Evolutionary conservation across 495 filamentous ascomycete species (phyloP).

Genomic region (Neurospora tetrasperma): DNA sequence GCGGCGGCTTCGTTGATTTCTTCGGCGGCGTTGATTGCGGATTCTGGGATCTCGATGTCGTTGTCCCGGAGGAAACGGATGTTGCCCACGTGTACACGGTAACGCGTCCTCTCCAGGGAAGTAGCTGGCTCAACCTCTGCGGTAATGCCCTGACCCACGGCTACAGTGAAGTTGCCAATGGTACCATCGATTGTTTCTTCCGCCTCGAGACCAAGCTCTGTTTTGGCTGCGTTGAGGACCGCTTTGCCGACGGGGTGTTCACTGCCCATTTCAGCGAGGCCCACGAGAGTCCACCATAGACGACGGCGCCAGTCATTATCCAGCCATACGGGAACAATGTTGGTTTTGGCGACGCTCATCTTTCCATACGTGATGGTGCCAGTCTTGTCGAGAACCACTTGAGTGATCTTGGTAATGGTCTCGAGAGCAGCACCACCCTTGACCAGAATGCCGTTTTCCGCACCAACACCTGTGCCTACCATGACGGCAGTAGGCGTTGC

Average conservation of each 20-base stretch:
- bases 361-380: constrained; percentile 89
- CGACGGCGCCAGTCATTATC: constrained; percentile 54
- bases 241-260: constrained; percentile 93
- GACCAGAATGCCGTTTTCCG: constrained; percentile 93
- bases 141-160: constrained; percentile 76
- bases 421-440: constrained; percentile 94
- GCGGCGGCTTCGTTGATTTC: constrained; percentile 40
- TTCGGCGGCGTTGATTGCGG: constrained; percentile 45
- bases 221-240: constrained; percentile 61
- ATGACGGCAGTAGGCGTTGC: constrained; percentile 96
- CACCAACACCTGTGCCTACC: constrained; percentile 94
- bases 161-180: constrained; percentile 72
- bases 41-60: constrained; percentile 53
- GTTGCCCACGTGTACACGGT: constrained; percentile 77
- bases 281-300: constrained; percentile 91
- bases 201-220: constrained; percentile 56
- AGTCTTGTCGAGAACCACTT: constrained; percentile 98
- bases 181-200: constrained; percentile 73
- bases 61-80: constrained; percentile 61
- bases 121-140: constrained; percentile 70
- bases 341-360: constrained; percentile 75
- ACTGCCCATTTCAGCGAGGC: constrained; percentile 83
- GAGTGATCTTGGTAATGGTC: constrained; percentile 80
- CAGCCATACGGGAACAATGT: constrained; percentile 58
- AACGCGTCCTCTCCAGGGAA: constrained; percentile 51